These are phyloP conservation scores for Penicillium flavigenum DNA, from an alignment of 495 filamentous ascomycete species.

Conservation along the genomic window DNA sequence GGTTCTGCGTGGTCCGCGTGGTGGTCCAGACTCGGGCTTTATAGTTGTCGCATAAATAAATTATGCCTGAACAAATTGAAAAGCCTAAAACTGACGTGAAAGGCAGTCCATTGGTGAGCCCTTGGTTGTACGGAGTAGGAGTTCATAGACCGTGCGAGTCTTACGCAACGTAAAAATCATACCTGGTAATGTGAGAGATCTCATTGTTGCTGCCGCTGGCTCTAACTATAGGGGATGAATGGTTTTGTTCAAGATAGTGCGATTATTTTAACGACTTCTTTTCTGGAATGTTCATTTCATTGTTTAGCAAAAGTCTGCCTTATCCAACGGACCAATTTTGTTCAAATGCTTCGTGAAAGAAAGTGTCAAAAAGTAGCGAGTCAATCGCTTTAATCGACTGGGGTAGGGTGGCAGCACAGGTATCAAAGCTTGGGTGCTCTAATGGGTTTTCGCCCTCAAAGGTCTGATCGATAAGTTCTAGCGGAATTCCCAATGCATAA, in stretches of 20 bases:
- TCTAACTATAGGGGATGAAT: background rate
- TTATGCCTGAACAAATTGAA: background rate
- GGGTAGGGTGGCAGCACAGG: background rate
- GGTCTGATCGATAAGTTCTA: background rate
- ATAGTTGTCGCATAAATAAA: background rate
- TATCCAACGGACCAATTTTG: background rate
- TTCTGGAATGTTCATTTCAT: background rate
- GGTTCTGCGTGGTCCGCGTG: background rate
- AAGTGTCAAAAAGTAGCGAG: background rate
- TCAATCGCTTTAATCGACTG: background rate
- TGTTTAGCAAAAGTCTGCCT: background rate
- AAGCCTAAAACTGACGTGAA: background rate
- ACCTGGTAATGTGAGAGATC: background rate
- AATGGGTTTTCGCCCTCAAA: background rate
- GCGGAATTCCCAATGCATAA: background rate
- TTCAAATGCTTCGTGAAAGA: conserved; percentile 3
- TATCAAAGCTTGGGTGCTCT: background rate
- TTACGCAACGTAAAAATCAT: background rate
- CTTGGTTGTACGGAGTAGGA: too few species aligned
- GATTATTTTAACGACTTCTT: background rate
- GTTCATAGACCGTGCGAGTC: background rate
- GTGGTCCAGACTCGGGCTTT: background rate
- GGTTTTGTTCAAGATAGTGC: background rate
- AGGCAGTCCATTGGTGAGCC: background rate
- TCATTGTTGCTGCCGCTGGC: background rate